Evolutionary conservation across 2,329 filamentous ascomycete genomes (phyloP).

Genomic region (Phaeosphaeriaceae sp.): DNA sequence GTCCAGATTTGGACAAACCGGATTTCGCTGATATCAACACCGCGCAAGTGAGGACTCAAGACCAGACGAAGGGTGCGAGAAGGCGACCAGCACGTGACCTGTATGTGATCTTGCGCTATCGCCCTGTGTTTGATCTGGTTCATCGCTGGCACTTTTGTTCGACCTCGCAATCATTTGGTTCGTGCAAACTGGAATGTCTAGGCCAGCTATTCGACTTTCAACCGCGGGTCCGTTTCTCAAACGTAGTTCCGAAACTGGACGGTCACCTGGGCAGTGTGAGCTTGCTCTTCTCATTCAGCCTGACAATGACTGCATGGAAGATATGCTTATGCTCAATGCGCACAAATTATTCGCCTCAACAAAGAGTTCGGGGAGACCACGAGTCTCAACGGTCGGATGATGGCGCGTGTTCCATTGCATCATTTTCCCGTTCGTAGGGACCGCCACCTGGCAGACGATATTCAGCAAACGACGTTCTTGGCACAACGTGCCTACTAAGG

Average conservation of each 20-base stretch:
- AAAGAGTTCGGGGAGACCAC: not conserved
- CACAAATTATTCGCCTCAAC: not conserved
- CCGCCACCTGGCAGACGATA: no score
- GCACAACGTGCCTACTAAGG: not conserved
- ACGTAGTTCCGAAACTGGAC: no score
- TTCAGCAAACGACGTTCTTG: no score
- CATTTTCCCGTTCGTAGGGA: not conserved
- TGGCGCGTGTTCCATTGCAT: not conserved
- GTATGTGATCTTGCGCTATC: not conserved
- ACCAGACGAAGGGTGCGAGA: no score
- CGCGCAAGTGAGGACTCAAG: not conserved
- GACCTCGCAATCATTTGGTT: no score
- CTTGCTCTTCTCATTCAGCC: no score
- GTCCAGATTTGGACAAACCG: constrained; percentile 1
- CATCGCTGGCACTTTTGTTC: no score
- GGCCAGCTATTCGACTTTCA: not conserved
- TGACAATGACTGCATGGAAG: no score
- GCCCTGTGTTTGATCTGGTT: no score
- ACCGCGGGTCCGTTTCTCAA: no score
- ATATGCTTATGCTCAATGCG: not conserved
- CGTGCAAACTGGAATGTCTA: no score
- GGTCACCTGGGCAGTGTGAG: no score
- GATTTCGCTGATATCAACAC: constrained; percentile 2
- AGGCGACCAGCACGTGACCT: not conserved
- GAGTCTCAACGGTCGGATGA: not conserved